Evolutionary conservation across 2,329 filamentous ascomycete genomes (phyloP), one percentile per base, ranked within the genome.

Genomic region (Fusarium concolor): DNA sequence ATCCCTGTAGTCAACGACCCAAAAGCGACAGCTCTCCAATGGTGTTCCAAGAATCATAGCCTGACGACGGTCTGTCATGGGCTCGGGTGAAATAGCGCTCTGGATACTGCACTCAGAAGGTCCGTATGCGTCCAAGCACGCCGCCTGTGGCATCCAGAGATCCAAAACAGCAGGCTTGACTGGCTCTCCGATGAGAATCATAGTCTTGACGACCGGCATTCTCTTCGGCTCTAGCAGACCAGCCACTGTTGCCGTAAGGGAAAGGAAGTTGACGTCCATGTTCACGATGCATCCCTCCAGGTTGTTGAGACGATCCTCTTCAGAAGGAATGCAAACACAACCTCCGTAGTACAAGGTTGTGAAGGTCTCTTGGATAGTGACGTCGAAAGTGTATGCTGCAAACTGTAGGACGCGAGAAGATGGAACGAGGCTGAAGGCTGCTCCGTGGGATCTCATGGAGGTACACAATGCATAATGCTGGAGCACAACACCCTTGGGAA

Each of bases 211-310:
- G 0, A 22, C 11, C 1, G 44, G 53, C 26, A 56, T 38, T 29
- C 51, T 50, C 1, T 44, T n/a, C 1, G 53, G 53, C 4, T 38
- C 39, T 1, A 56, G 31, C 3, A 56, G 2, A 0, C 44, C 46
- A 18, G 53, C 53, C 33, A 56, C 53, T 18, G 53, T 56, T n/a
- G 53, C 29, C 0, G 53, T 56, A 3, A 56, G 53, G 2, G 46
- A 49, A 14, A 56, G 26, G 7, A 51, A 50, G 15, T 37, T 56
- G 35, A 56, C 53, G 8, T 41, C 8, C 53, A 56, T 51, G 7
- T 46, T 29, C 10, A 49, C 37, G 20, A 56, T 51, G 4, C 33
- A 49, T 22, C 46, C 44, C 22, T 49, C 33, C 10, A 56, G 26
- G 0, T 49, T 24, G 12, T 51, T 56, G 1, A 56, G 44, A 10